Percentiles rank a stretch among this genome's conserved stretches.
These are phyloP conservation scores for Citrullus amarus DNA, from an alignment of 306 rosid species.

Conservation along the genomic window DNA sequence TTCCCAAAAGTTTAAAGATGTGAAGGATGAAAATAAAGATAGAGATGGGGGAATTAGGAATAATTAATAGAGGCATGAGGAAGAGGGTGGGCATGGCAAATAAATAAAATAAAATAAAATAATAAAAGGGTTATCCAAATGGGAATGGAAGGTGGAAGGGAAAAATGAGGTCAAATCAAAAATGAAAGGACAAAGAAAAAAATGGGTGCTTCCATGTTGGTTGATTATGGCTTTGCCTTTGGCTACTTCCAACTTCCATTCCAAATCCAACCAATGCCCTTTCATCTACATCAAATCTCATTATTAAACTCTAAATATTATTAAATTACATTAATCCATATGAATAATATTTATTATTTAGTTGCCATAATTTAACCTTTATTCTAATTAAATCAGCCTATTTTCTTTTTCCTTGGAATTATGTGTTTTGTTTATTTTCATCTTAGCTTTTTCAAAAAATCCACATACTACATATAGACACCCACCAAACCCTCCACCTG, in stretches of 20 bases:
- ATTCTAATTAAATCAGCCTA: neutral
- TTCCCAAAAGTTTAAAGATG: neutral
- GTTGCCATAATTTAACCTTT: too few species aligned
- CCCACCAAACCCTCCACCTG: neutral
- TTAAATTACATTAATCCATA: too few species aligned
- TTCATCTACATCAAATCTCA: too few species aligned
- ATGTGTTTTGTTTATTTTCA: neutral
- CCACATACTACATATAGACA: neutral
- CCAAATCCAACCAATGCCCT: neutral
- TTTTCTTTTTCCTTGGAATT: neutral
- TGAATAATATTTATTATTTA: too few species aligned
- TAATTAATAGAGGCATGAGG: neutral
- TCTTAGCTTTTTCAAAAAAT: neutral
- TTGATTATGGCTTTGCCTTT: neutral
- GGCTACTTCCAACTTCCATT: neutral
- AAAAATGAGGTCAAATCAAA: neutral
- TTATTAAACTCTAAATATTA: too few species aligned
- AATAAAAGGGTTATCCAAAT: neutral
- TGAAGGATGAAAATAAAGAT: neutral
- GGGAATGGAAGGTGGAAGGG: neutral
- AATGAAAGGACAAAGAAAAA: neutral
- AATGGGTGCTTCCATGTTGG: neutral
- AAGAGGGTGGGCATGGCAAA: neutral
- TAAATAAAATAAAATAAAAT: too few species aligned
- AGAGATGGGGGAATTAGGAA: neutral